Percentiles rank a stretch among this genome's conserved stretches.
Evolutionary conservation across 345 rosid genomes (phyloP).

Genomic region (Streptanthus diversifolius): DNA sequence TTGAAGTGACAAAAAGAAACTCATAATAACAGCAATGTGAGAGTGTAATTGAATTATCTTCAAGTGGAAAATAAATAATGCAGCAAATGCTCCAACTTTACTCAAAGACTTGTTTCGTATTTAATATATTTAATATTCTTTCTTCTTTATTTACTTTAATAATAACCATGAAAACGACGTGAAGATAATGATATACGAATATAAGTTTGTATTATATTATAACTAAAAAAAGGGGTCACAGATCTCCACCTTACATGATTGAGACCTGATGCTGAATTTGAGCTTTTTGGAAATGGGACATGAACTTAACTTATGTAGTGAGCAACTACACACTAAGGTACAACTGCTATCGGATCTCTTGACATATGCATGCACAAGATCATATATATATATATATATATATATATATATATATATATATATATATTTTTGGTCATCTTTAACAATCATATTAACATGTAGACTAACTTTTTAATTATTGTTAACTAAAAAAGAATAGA

Average conservation of each 20-base stretch:
- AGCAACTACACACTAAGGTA: conserved; percentile 28
- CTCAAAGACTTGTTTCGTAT: conserved; percentile 22
- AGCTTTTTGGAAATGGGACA: conserved; percentile 31
- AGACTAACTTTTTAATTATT: neutral
- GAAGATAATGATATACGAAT: conserved; percentile 28
- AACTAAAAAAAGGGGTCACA: conserved; percentile 24
- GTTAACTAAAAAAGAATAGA: neutral
- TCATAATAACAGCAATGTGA: conserved; percentile 28
- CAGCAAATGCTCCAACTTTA: conserved; percentile 35
- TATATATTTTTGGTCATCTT: neutral
- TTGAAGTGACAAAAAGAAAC: conserved; percentile 40
- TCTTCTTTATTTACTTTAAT: conserved; percentile 1
- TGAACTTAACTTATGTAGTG: conserved; percentile 31
- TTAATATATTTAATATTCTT: conserved; percentile 2
- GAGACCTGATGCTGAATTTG: conserved; percentile 35
- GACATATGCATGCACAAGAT: neutral
- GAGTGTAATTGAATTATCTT: conserved; percentile 31
- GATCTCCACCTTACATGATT: conserved; percentile 36
- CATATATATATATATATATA: neutral
- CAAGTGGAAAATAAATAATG: conserved; percentile 36
- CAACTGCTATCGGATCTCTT: conserved; percentile 19
- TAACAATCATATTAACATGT: neutral
- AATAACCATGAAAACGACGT: conserved; percentile 17
- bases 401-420: neutral
- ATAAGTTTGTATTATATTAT: conserved; percentile 1